phyloP scores from a whole-genome alignment of 139 green algal genomes.

The Astrephomene gubernaculifera region DNA sequence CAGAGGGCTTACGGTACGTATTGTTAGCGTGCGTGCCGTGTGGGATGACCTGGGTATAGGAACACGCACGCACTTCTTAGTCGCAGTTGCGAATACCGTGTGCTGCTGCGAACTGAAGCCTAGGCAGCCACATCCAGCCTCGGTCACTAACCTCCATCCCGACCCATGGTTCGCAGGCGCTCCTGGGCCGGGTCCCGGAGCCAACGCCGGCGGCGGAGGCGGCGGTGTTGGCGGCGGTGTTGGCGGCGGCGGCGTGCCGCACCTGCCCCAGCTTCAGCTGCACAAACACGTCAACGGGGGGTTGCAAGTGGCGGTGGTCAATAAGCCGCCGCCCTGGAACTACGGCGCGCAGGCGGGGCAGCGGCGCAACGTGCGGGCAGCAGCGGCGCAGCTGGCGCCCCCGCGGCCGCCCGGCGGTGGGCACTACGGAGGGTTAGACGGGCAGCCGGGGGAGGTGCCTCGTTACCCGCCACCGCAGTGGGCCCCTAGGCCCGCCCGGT shows the following conservation, averaged over 20 bases:
- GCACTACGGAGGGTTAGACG: not conserved
- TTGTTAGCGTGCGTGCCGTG: no score
- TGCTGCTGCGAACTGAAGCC: no score
- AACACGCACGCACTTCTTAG: no score
- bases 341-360: constrained; percentile 11
- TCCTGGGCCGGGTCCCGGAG: no score
- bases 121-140: no score
- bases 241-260: constrained; percentile 8
- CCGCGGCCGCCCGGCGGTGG: not conserved
- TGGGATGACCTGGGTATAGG: no score
- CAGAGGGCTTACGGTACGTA: constrained; percentile 8
- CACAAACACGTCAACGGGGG: not conserved
- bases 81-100: no score
- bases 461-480: constrained; percentile 40
- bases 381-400: not conserved
- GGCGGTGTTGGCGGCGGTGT: not conserved
- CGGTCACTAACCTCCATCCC: no score
- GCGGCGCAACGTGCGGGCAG: not conserved
- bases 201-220: no score
- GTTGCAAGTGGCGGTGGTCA: not conserved
- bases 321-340: constrained; percentile 38
- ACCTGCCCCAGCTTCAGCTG: constrained; percentile 32
- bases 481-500: constrained; percentile 15
- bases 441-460: not conserved
- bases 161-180: no score